Percentiles rank a stretch among this genome's conserved stretches.
Conservation (phyloP, 2,329 filamentous ascomycete species). For the Colletotrichum spinosum region DNA sequence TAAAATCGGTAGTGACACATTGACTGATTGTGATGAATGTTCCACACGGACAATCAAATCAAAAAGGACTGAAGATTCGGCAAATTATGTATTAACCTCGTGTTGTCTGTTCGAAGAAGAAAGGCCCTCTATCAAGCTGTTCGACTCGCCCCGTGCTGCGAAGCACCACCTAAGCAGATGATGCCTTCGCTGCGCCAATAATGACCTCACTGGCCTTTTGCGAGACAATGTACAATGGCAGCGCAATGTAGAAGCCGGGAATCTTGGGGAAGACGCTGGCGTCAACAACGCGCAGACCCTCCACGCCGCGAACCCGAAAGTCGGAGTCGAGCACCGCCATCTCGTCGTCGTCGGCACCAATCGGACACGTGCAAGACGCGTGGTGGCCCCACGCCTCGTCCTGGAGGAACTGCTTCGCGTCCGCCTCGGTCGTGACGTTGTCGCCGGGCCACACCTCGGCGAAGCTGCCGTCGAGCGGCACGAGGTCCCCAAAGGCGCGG, state of each 20-base stretch:
- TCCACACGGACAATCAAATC: too few species aligned
- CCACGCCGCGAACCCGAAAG: conserved; percentile 67
- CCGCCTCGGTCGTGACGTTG: conserved; percentile 15
- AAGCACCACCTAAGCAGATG: neutral
- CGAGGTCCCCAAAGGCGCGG: conserved; percentile 42
- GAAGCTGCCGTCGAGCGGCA: conserved; percentile 11
- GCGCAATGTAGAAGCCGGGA: conserved; percentile 51
- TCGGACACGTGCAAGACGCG: conserved; percentile 66
- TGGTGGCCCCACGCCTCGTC: conserved; percentile 63
- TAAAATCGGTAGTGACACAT: too few species aligned
- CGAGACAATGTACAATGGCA: conserved; percentile 65
- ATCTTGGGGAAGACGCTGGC: conserved; percentile 61
- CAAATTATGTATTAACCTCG: too few species aligned
- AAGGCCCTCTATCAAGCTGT: neutral
- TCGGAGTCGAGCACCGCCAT: conserved; percentile 68
- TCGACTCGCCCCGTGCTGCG: neutral
- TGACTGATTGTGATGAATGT: too few species aligned
- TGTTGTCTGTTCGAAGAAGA: too few species aligned
- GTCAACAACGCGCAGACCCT: conserved; percentile 70
- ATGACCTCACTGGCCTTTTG: conserved; percentile 65
- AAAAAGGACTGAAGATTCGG: too few species aligned
- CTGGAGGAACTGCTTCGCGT: conserved; percentile 26
- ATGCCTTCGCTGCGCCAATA: conserved; percentile 38
- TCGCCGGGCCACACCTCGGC: conserved; percentile 17
- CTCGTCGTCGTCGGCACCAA: conserved; percentile 66